Percentiles rank a stretch among this genome's conserved stretches.
These are phyloP conservation scores for Tremella yokohamensis DNA, from an alignment of 768 basidiomycete genomes.

Conservation along the genomic window DNA sequence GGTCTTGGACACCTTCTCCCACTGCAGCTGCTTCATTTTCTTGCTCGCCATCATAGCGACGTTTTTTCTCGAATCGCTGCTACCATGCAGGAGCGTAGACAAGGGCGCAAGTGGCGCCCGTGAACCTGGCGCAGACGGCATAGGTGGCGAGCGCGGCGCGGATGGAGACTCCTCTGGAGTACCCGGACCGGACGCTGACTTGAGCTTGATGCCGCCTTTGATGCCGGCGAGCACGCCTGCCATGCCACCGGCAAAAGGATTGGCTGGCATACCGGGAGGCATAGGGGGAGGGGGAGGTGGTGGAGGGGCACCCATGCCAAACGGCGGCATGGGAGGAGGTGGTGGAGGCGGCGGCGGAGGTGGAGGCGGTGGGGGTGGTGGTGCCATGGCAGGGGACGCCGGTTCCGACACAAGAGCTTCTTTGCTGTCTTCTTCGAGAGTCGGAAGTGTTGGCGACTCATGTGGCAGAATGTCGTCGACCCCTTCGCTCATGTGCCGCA, in stretches of 20 bases:
- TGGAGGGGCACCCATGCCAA: slow-evolving; percentile 24
- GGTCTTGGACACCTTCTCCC: slow-evolving; percentile 94
- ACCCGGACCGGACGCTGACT: slow-evolving; percentile 7
- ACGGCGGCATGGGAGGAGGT: slow-evolving; percentile 36
- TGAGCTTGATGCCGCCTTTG: slow-evolving; percentile 41
- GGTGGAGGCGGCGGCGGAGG: slow-evolving; percentile 49
- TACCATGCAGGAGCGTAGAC: slow-evolving; percentile 45
- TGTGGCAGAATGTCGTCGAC: slow-evolving; percentile 24
- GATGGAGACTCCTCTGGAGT: background rate
- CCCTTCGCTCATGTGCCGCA: slow-evolving; percentile 15
- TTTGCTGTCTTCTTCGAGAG: slow-evolving; percentile 17
- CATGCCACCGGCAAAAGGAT: slow-evolving; percentile 23
- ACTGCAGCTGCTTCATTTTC: slow-evolving; percentile 97
- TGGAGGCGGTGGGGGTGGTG: slow-evolving; percentile 36
- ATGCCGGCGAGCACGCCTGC: slow-evolving; percentile 43
- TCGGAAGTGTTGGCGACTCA: slow-evolving; percentile 26
- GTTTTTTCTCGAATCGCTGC: slow-evolving; percentile 64
- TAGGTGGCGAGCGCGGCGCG: slow-evolving; percentile 9
- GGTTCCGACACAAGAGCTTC: slow-evolving; percentile 28
- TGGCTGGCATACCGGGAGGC: slow-evolving; percentile 11
- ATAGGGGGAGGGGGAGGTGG: slow-evolving; percentile 26
- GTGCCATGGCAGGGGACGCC: slow-evolving; percentile 25
- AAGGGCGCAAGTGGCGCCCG: slow-evolving; percentile 36
- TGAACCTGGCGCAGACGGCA: slow-evolving; percentile 9
- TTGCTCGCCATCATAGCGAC: slow-evolving; percentile 75